Percentiles rank a stretch among this genome's conserved stretches.
Evolutionary conservation across 2,329 filamentous ascomycete genomes (phyloP).

Genomic region (Cryphonectria japonica): DNA sequence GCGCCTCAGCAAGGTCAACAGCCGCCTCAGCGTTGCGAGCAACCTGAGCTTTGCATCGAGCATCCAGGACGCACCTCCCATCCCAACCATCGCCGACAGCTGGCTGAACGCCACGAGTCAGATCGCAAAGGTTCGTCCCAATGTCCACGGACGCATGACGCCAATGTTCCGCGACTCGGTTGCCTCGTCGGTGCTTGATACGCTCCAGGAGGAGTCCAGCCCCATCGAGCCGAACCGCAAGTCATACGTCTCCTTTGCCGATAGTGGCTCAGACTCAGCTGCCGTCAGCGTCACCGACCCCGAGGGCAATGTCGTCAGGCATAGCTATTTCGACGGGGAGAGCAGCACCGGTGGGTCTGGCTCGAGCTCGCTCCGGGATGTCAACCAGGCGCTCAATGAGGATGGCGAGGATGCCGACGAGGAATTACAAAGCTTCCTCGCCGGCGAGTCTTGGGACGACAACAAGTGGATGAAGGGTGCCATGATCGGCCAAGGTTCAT

Average conservation of each 20-base stretch:
- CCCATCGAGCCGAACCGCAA: conserved; percentile 86
- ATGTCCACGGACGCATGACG: conserved; percentile 51
- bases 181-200: conserved; percentile 85
- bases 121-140: conserved; percentile 52
- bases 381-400: conserved; percentile 82
- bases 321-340: conserved; percentile 85
- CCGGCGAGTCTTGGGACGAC: conserved; percentile 92
- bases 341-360: conserved; percentile 62
- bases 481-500: conserved; percentile 94
- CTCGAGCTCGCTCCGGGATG: conserved; percentile 77
- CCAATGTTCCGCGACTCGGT: conserved; percentile 82
- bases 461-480: conserved; percentile 99
- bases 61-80: conserved; percentile 88
- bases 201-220: conserved; percentile 85
- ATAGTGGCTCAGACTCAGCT: conserved; percentile 72
- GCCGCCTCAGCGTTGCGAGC: conserved; percentile 89
- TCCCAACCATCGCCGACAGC: conserved; percentile 92
- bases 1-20: conserved; percentile 89
- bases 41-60: conserved; percentile 92
- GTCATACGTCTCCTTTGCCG: conserved; percentile 89
- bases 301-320: conserved; percentile 69
- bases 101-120: conserved; percentile 74
- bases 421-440: conserved; percentile 85
- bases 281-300: conserved; percentile 77
- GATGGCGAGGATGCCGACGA: conserved; percentile 92